Evolutionary conservation across 495 filamentous ascomycete species (phyloP).

Genomic region (Emericellopsis terricola): DNA sequence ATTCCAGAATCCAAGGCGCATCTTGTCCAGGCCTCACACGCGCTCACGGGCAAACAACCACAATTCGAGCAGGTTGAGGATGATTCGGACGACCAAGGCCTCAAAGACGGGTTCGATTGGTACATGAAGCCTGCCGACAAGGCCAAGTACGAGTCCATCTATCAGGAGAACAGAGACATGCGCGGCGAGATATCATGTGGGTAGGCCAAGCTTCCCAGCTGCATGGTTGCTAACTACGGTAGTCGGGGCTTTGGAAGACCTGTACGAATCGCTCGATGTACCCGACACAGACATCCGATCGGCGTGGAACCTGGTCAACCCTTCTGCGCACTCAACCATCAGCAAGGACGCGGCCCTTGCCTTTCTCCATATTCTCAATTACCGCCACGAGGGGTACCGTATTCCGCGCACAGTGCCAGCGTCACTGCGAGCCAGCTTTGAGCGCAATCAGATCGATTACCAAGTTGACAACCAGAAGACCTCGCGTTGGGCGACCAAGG

Average conservation of each 20-base stretch:
- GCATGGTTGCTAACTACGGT: background rate
- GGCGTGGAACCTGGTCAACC: slow-evolving; percentile 96
- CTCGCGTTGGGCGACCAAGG: slow-evolving; percentile 47
- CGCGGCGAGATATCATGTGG: slow-evolving; percentile 78
- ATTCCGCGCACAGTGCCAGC: slow-evolving; percentile 88
- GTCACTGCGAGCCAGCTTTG: slow-evolving; percentile 75
- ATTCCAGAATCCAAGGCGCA: slow-evolving; percentile 94
- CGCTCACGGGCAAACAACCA: slow-evolving; percentile 53
- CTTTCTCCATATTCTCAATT: slow-evolving; percentile 90
- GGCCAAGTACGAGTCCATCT: slow-evolving; percentile 89
- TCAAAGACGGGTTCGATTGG: slow-evolving; percentile 97
- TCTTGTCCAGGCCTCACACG: slow-evolving; percentile 75
- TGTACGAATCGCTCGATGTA: slow-evolving; percentile 84
- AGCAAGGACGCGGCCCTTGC: slow-evolving; percentile 88
- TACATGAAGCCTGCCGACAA: slow-evolving; percentile 91
- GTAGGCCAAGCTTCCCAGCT: slow-evolving; percentile 14
- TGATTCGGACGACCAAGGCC: slow-evolving; percentile 60
- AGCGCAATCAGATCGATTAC: slow-evolving; percentile 89
- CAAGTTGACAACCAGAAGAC: slow-evolving; percentile 57
- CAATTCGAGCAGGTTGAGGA: slow-evolving; percentile 64
- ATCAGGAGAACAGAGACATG: slow-evolving; percentile 68
- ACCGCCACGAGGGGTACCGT: slow-evolving; percentile 85
- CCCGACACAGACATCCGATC: slow-evolving; percentile 87
- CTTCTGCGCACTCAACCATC: slow-evolving; percentile 55
- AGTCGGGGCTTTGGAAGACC: slow-evolving; percentile 65